A percentile compares a stretch with the other conserved stretches of the same genome.
These are phyloP conservation scores for Trapa incisa DNA, from an alignment of 345 rosid genomes.

Conservation along the genomic window DNA sequence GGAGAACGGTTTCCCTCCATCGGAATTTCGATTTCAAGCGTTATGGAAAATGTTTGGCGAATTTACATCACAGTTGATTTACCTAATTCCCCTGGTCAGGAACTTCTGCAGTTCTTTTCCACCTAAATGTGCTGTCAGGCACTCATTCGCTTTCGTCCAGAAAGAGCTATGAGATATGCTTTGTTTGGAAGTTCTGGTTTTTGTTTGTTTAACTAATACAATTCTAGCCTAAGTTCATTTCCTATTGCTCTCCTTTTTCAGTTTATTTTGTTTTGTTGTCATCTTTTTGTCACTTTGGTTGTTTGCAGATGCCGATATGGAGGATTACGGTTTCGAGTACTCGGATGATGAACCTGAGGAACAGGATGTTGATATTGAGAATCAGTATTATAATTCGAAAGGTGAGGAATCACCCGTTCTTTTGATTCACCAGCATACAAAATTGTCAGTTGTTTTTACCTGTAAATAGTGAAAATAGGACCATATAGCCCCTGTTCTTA, in stretches of 20 bases:
- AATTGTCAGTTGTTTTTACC: not conserved
- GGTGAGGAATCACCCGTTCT: conserved; percentile 15
- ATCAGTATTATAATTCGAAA: conserved; percentile 92
- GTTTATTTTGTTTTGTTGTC: not conserved
- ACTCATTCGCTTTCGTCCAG: not conserved
- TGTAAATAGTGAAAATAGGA: not conserved
- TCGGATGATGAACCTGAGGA: conserved; percentile 98
- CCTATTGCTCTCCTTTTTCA: not conserved
- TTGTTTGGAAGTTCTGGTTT: not conserved
- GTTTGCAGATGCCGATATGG: conserved; percentile 97
- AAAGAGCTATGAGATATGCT: not conserved
- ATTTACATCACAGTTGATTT: not conserved
- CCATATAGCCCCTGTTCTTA: not conserved
- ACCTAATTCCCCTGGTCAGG: not conserved
- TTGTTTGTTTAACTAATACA: not conserved
- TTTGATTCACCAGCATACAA: not conserved
- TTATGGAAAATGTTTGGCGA: not conserved
- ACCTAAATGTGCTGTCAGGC: not conserved
- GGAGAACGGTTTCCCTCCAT: too few species aligned
- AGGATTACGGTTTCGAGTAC: conserved; percentile 95
- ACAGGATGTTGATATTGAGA: conserved; percentile 94
- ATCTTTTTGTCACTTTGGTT: not conserved
- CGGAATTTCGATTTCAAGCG: not conserved
- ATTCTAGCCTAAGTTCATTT: not conserved
- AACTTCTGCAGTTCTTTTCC: not conserved